phyloP scores from a whole-genome alignment of 176 grass and related monocot species.

The Triticum timopheevii region DNA sequence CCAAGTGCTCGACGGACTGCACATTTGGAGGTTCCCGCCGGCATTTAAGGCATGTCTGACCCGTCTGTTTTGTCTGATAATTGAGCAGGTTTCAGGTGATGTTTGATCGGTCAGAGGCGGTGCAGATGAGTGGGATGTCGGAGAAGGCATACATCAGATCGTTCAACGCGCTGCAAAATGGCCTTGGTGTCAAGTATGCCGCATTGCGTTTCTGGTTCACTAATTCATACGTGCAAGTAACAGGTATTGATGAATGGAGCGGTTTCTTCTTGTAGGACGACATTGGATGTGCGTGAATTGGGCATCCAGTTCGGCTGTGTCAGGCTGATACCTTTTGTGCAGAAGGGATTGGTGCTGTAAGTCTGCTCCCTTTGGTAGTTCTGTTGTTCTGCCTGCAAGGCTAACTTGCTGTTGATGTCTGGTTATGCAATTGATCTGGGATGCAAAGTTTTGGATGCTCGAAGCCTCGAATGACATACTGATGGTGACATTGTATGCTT shows the following conservation, averaged over 20 bases:
- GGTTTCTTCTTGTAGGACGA: conserved; percentile 43
- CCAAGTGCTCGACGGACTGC: conserved; percentile 43
- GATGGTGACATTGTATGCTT: background rate
- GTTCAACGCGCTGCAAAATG: conserved; percentile 85
- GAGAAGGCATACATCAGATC: conserved; percentile 93
- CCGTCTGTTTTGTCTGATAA: background rate
- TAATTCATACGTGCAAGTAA: background rate
- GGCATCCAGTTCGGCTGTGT: conserved; percentile 93
- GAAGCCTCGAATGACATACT: background rate
- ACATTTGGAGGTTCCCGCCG: background rate
- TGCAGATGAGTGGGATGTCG: conserved; percentile 89
- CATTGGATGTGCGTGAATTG: conserved; percentile 70
- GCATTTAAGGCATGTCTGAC: background rate
- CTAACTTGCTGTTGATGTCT: background rate
- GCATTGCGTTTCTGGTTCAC: background rate
- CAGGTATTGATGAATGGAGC: background rate
- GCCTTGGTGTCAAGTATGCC: conserved; percentile 81
- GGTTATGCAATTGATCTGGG: background rate
- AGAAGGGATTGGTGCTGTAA: conserved; percentile 77
- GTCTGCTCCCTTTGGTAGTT: conserved; percentile 9
- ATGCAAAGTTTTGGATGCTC: background rate
- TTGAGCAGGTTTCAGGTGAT: conserved; percentile 70
- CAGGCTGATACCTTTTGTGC: conserved; percentile 88
- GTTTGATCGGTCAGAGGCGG: conserved; percentile 71
- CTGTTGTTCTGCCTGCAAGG: background rate